Evolutionary conservation across 768 basidiomycete genomes (phyloP), one percentile per base, ranked within the genome.

Genomic region (Suillus ampliporus): DNA sequence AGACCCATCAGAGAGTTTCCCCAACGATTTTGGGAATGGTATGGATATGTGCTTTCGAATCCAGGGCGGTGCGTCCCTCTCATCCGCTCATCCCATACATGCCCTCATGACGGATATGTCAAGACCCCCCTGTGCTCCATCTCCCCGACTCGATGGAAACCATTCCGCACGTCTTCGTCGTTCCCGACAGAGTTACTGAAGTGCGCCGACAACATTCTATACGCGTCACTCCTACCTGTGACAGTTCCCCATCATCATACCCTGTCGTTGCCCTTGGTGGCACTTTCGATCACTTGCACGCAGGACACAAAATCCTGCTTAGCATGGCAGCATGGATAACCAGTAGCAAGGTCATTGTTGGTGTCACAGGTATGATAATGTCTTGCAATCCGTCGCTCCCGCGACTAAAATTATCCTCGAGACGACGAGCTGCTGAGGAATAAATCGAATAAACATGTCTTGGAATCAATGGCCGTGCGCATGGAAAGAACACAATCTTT

Each of bases 211-310:
- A 53, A 23, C 46, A 67, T 51, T n/a, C 64, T 17, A 41, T 54
- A 4, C 2, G 37, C 17, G 48, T 50, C 13, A 3, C 34, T 10
- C 41, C 8, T 46, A 61, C 38, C 31, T 41, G 53, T 34, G 61
- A 58, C 44, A 1, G 48, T 3, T 53, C n/a, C 21, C 57, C 65
- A 1, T 65, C 78, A 6, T 56, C 65, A 14, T 84, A 78, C 71
- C 90, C 89, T 14, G 91, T 94, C 57, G 86, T 90, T n/a, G 91
- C 88, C 0, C 82, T 98, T 9, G 97, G 97, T 7, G 97, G 97
- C 0, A 99, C 97, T 0, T 99, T 99, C 76, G 97, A 99, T 77
- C 97, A 99, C 74, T 85, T 99, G 17, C 97, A 99, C 72, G 87
- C 95, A 4, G 97, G 97, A 0, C 97, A 99, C 79, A 97, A 97